phyloP scores from a whole-genome alignment of 2,329 filamentous ascomycete species.

The Tympanopsis confertula region DNA sequence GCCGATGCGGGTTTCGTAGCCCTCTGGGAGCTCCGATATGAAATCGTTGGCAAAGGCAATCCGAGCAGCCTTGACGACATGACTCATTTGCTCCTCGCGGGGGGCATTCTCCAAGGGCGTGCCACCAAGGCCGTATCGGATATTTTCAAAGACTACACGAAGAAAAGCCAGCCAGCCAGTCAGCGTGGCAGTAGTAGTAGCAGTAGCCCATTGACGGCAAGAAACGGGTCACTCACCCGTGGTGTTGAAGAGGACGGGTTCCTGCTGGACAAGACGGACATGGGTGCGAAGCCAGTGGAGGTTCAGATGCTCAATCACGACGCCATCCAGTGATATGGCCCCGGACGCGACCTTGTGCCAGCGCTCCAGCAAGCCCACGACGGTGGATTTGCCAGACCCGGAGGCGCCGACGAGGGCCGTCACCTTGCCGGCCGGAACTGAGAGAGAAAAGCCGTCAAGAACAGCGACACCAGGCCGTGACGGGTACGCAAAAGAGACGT shows the following conservation, averaged over 20 bases:
- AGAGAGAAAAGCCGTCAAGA: slow-evolving; percentile 25
- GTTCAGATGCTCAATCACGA: slow-evolving; percentile 17
- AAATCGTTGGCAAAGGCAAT: slow-evolving; percentile 39
- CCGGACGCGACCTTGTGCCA: slow-evolving; percentile 23
- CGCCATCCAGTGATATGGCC: slow-evolving; percentile 13
- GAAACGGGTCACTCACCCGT: too few species aligned
- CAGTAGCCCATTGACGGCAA: too few species aligned
- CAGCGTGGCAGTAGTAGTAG: too few species aligned
- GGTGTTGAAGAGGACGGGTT: slow-evolving; percentile 27
- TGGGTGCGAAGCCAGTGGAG: slow-evolving; percentile 23
- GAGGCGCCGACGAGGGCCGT: slow-evolving; percentile 21
- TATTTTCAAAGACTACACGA: slow-evolving; percentile 38
- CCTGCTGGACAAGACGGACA: slow-evolving; percentile 23
- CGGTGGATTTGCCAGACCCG: slow-evolving; percentile 26
- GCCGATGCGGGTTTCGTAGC: slow-evolving; percentile 48
- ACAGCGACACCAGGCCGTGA: slow-evolving; percentile 27
- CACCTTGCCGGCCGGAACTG: slow-evolving; percentile 30
- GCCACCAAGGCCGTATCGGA: slow-evolving; percentile 33
- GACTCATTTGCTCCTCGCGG: slow-evolving; percentile 26
- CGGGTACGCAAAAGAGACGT: slow-evolving; percentile 32
- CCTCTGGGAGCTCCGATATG: slow-evolving; percentile 31
- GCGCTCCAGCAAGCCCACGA: slow-evolving; percentile 24
- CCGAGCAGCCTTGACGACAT: slow-evolving; percentile 31
- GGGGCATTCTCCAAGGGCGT: slow-evolving; percentile 22
- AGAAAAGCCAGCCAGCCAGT: too few species aligned